Conservation (phyloP, 495 filamentous ascomycete genomes). For the Neurospora sp. region DNA sequence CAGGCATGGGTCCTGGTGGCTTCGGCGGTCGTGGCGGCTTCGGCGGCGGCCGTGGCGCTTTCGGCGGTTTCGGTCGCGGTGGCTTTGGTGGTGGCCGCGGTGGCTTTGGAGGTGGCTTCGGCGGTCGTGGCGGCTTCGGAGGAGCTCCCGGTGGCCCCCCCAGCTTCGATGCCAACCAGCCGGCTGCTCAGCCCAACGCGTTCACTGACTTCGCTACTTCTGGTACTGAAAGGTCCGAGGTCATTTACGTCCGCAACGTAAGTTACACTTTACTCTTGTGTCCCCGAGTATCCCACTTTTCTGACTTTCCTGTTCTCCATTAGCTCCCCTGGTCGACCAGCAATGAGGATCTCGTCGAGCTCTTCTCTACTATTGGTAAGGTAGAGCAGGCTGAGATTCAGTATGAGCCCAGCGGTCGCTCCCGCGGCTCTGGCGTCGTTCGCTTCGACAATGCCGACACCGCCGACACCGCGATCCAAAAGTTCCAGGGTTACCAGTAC, state of each 20-base stretch:
- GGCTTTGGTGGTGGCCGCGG: slow-evolving; percentile 24
- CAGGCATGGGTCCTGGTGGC: slow-evolving; percentile 44
- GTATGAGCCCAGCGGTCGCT: slow-evolving; percentile 93
- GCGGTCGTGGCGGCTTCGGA: slow-evolving; percentile 40
- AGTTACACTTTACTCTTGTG: slow-evolving; percentile 29
- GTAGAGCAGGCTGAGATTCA: slow-evolving; percentile 97
- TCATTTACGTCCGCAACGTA: slow-evolving; percentile 96
- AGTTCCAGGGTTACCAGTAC: slow-evolving; percentile 96
- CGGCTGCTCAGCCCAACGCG: slow-evolving; percentile 68
- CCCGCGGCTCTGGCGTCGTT: slow-evolving; percentile 89
- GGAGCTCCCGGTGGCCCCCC: slow-evolving; percentile 28
- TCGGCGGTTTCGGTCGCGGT: slow-evolving; percentile 41
- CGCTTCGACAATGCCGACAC: slow-evolving; percentile 76
- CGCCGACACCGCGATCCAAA: slow-evolving; percentile 88
- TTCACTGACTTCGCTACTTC: slow-evolving; percentile 93
- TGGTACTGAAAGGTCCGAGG: slow-evolving; percentile 70
- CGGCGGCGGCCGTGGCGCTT: slow-evolving; percentile 49
- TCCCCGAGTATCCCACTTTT: not conserved
- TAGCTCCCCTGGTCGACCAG: slow-evolving; percentile 98
- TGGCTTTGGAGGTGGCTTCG: slow-evolving; percentile 29
- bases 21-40: slow-evolving; percentile 46
- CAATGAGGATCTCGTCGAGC: slow-evolving; percentile 90
- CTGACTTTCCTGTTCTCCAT: slow-evolving; percentile 11
- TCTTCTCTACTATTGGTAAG: slow-evolving; percentile 96
- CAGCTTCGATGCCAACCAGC: slow-evolving; percentile 32